Evolutionary conservation across 75 land plant genomes (phyloP).

Genomic region (Cunninghamia lanceolata): DNA sequence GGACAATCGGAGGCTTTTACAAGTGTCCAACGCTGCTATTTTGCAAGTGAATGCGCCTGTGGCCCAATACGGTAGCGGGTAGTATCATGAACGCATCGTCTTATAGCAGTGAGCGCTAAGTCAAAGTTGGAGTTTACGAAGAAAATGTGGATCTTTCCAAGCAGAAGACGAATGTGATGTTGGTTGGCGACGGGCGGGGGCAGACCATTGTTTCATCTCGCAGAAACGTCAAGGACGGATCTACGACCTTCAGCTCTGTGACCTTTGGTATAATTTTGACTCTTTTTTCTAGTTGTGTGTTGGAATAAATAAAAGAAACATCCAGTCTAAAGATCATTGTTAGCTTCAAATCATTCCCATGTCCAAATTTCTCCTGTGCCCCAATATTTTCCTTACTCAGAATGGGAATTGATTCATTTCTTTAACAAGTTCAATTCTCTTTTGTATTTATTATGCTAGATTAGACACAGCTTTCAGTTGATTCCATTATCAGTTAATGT

Average conservation of each 20-base stretch:
- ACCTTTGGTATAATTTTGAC: slow-evolving; percentile 40
- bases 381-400: too few species aligned
- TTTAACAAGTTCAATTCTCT: too few species aligned
- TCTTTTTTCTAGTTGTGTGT: too few species aligned
- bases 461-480: too few species aligned
- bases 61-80: slow-evolving; percentile 26
- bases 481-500: too few species aligned
- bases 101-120: slow-evolving; percentile 4
- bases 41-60: slow-evolving; percentile 47
- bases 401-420: too few species aligned
- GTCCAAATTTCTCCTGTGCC: too few species aligned
- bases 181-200: slow-evolving; percentile 59
- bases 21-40: background rate
- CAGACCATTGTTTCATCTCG: slow-evolving; percentile 46
- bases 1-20: slow-evolving; percentile 10
- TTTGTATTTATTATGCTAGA: too few species aligned
- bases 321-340: too few species aligned
- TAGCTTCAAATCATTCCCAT: too few species aligned
- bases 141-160: slow-evolving; percentile 38
- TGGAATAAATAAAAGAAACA: too few species aligned
- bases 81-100: slow-evolving; percentile 15
- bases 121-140: slow-evolving; percentile 18
- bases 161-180: slow-evolving; percentile 34
- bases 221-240: slow-evolving; percentile 23
- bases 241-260: slow-evolving; percentile 24